Percentiles rank a stretch among this genome's conserved stretches.
phyloP scores from a whole-genome alignment of 2,329 filamentous ascomycete genomes.

The Phaeomoniella chlamydospora region DNA sequence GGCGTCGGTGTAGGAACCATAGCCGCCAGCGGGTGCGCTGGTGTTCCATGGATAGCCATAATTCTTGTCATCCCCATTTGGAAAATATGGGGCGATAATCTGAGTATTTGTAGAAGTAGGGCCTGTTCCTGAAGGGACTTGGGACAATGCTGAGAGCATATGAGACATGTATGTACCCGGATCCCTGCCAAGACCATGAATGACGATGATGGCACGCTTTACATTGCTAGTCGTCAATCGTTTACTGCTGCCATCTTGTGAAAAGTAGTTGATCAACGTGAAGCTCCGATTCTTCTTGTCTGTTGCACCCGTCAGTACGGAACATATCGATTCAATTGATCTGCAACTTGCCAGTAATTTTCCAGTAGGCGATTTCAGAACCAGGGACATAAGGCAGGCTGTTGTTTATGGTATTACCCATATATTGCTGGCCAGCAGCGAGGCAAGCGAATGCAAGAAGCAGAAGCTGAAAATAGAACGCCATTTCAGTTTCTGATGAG shows the following conservation, averaged over 20 bases:
- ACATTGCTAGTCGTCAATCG: constrained; percentile 12
- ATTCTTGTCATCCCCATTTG: constrained; percentile 20
- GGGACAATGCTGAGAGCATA: constrained; percentile 16
- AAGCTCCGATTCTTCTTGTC: constrained; percentile 5
- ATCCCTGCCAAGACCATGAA: constrained; percentile 19
- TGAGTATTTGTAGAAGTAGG: constrained; percentile 16
- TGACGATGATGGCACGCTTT: constrained; percentile 18
- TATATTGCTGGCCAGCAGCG: constrained; percentile 14
- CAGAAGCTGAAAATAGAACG: background rate
- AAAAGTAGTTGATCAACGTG: constrained; percentile 20
- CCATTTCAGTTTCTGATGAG: no score
- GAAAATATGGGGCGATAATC: constrained; percentile 18
- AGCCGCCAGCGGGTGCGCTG: constrained; percentile 5
- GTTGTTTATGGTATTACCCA: constrained; percentile 16
- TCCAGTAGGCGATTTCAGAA: constrained; percentile 18
- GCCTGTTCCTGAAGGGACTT: constrained; percentile 11
- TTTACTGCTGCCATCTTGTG: constrained; percentile 12
- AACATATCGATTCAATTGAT: no score
- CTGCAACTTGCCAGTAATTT: constrained; percentile 9
- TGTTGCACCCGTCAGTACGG: no score
- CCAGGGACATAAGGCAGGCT: constrained; percentile 16
- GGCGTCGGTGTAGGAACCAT: constrained; percentile 16
- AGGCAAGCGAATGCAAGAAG: background rate
- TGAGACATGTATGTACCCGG: constrained; percentile 18
- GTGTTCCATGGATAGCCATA: constrained; percentile 17